These are phyloP conservation scores for Cornus kousa DNA, from an alignment of 148 eudicot genomes.

Conservation along the genomic window DNA sequence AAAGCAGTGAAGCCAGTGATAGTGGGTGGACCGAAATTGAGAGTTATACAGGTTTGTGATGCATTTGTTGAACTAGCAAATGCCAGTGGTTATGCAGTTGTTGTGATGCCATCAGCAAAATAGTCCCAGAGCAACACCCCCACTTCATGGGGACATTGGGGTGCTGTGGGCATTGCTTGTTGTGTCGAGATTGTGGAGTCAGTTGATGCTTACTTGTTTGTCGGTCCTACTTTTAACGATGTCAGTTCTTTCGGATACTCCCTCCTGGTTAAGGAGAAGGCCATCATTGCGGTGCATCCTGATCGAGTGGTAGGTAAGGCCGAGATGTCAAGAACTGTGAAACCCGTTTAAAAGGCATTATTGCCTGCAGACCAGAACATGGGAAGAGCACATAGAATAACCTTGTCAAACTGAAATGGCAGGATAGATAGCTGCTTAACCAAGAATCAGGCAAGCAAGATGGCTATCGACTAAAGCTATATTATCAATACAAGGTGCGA, in stretches of 20 bases:
- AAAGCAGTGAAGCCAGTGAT: conserved; percentile 13
- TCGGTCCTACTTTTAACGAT: conserved; percentile 8
- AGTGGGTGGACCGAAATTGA: conserved; percentile 15
- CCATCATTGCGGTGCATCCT: conserved; percentile 8
- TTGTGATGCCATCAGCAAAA: conserved; percentile 10
- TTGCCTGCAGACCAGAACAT: too few relatives aligned
- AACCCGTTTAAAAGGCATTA: too few relatives aligned
- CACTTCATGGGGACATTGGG: not conserved
- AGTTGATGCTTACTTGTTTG: conserved; percentile 10
- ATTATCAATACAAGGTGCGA: too few relatives aligned
- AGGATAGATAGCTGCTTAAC: not conserved
- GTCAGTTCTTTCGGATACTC: conserved; percentile 13
- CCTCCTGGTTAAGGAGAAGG: conserved; percentile 18
- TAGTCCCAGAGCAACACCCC: conserved; percentile 18
- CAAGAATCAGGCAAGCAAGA: too few relatives aligned
- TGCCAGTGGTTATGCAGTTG: too few relatives aligned
- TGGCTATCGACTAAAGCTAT: too few relatives aligned
- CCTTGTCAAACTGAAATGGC: not conserved
- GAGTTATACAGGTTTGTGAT: conserved; percentile 1
- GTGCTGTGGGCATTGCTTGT: too few relatives aligned
- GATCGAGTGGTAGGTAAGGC: conserved; percentile 9
- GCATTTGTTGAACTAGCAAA: too few relatives aligned
- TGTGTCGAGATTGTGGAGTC: not conserved
- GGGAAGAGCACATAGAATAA: too few relatives aligned
- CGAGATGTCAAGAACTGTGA: not conserved